These are phyloP conservation scores for Emergomyces pasteurianus DNA, from an alignment of 2,329 filamentous ascomycete genomes.

Conservation along the genomic window DNA sequence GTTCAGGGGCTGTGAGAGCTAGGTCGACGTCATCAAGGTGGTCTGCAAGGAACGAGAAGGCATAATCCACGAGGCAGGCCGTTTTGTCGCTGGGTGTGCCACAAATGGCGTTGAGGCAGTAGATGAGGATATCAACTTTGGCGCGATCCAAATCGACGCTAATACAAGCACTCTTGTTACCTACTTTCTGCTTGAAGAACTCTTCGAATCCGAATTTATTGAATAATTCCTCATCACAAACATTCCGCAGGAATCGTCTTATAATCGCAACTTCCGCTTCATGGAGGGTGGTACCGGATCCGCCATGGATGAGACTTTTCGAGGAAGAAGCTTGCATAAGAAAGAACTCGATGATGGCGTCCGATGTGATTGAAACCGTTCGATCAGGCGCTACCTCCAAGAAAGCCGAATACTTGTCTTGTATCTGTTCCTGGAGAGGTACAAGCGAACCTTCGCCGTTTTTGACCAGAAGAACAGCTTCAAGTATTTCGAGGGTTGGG, in stretches of 20 bases:
- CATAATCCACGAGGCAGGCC: conserved; percentile 2
- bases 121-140: conserved; percentile 4
- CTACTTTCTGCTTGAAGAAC: conserved; percentile 16
- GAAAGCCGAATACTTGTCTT: conserved; percentile 16
- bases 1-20: conserved; percentile 12
- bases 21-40: conserved; percentile 12
- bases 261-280: conserved; percentile 16
- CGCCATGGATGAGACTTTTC: neutral
- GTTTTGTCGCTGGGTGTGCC: conserved; percentile 1
- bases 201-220: conserved; percentile 18
- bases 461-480: conserved; percentile 13
- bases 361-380: conserved; percentile 12
- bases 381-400: conserved; percentile 9
- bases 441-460: conserved; percentile 16
- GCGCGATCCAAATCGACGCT: conserved; percentile 14
- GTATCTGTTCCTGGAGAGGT: conserved; percentile 13
- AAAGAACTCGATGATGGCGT: conserved; percentile 15
- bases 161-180: conserved; percentile 11
- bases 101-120: conserved; percentile 6
- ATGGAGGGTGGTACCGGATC: conserved; percentile 9
- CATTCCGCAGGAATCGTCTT: conserved; percentile 15
- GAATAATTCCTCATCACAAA: conserved; percentile 17
- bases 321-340: conserved; percentile 1
- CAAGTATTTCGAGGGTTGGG: conserved; percentile 12
- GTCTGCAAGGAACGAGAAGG: conserved; percentile 6